Evolutionary conservation across 257 asterid species (phyloP), one percentile per base, ranked within the genome.

Genomic region (Lantana camara): DNA sequence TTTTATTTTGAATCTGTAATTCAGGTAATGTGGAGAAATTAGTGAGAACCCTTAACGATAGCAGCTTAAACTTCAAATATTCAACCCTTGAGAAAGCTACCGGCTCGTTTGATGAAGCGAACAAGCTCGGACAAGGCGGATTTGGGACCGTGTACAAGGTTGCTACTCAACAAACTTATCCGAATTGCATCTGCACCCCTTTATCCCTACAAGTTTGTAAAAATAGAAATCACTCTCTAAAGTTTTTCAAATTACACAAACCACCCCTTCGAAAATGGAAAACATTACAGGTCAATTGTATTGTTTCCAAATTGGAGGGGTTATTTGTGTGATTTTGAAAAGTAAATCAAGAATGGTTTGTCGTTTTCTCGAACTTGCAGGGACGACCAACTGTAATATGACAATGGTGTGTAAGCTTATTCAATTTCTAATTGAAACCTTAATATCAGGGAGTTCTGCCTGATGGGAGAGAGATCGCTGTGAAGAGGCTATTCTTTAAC

Each of bases 41-140:
- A 75, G 91, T 71, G 53, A 89, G 86, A 79, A 86, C 87, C 35
- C 98, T 92, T 20, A 34, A 86, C 14, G 89, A 92, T 61, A 85
- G 88, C 67, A 86, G 97, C 85, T 70, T 92, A 75, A 89, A 89
- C 85, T 92, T 92, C 95, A 92, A 92, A 60, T 83, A 87, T 56
- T 87, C 97, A 23, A 80, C 92, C 16, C 96, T 92, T 3, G 98
- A 92, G 73, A 92, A 85, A 79, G 98, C 97, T 63, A 92, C 98
- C 0, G 78, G 46, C 57, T 80, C 87, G 24, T 92, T 92, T 53
- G 85, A 82, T 15, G 91, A 87, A 61, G 86, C 83, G 1, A 92
- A 92, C 77, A 92, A 89, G 85, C 91, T 92, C 12, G 98, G 98
- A 21, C 93, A 89, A 50, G 98, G 98, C 51, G 98, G 97, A 72